Evolutionary conservation across 306 rosid genomes (phyloP).

Genomic region (Acacia crassicarpa): DNA sequence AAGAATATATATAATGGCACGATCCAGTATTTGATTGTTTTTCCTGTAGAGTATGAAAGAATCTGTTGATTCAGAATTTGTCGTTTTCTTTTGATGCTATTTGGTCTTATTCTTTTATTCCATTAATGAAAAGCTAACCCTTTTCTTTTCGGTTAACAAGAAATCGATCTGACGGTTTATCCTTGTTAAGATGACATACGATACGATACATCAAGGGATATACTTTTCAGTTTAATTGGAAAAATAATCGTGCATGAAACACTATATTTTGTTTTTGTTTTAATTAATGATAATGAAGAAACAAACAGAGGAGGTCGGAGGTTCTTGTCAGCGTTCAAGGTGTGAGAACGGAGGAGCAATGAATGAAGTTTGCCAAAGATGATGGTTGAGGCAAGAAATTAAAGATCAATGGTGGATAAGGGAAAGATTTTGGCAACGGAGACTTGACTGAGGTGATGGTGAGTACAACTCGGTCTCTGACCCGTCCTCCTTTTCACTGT

Average conservation of each 20-base stretch:
- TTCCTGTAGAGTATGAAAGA: constrained; percentile 15
- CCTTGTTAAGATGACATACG: constrained; percentile 32
- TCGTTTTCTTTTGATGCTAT: constrained; percentile 42
- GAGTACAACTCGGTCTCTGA: too few species aligned
- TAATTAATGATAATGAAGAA: background rate
- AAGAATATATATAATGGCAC: constrained; percentile 40
- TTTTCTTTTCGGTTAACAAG: constrained; percentile 22
- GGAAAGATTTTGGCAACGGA: too few species aligned
- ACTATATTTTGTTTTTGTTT: background rate
- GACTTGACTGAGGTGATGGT: too few species aligned
- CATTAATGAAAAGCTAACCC: background rate
- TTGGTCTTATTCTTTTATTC: constrained; percentile 25
- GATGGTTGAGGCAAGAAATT: too few species aligned
- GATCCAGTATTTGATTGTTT: constrained; percentile 34
- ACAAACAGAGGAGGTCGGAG: too few species aligned
- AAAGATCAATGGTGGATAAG: too few species aligned
- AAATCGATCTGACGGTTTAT: constrained; percentile 29
- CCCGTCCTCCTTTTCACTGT: too few species aligned
- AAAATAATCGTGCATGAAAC: background rate
- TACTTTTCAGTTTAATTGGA: background rate
- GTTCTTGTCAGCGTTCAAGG: too few species aligned
- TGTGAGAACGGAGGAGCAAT: too few species aligned
- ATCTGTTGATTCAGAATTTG: constrained; percentile 47
- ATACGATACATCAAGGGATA: background rate
- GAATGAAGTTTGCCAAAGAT: too few species aligned